phyloP scores from a whole-genome alignment of 2,329 filamentous ascomycete genomes.

The Aspergillus felis region DNA sequence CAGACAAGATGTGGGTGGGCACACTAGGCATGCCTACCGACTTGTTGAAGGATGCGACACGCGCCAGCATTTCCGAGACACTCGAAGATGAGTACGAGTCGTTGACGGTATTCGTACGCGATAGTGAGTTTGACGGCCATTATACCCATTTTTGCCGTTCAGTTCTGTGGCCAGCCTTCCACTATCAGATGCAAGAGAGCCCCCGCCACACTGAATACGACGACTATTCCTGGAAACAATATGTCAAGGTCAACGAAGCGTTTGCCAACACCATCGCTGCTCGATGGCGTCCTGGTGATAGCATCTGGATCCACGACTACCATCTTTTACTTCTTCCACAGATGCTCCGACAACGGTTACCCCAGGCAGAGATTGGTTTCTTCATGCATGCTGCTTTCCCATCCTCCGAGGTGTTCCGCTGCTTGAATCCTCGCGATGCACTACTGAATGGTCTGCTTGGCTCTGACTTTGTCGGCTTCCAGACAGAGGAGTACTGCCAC shows the following conservation, averaged over 20 bases:
- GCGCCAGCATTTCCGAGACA: constrained; percentile 74
- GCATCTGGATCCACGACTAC: constrained; percentile 94
- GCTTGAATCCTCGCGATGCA: constrained; percentile 75
- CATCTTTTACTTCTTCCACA: constrained; percentile 81
- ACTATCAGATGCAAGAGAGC: constrained; percentile 95
- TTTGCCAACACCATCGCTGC: constrained; percentile 85
- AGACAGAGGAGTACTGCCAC: constrained; percentile 85
- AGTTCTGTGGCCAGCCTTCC: constrained; percentile 93
- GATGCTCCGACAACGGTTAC: constrained; percentile 76
- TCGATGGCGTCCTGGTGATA: constrained; percentile 87
- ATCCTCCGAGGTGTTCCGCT: constrained; percentile 91
- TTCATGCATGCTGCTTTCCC: constrained; percentile 94
- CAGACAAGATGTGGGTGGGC: constrained; percentile 80
- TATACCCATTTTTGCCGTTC: constrained; percentile 96
- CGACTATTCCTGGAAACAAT: constrained; percentile 93
- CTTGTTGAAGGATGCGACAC: constrained; percentile 69
- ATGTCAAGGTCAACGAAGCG: constrained; percentile 83
- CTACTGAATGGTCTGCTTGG: constrained; percentile 88
- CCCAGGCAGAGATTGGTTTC: constrained; percentile 90
- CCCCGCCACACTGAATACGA: constrained; percentile 96
- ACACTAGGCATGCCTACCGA: constrained; percentile 92
- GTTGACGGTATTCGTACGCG: constrained; percentile 76
- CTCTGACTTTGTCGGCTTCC: constrained; percentile 85
- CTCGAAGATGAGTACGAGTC: constrained; percentile 77
- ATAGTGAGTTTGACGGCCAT: constrained; percentile 89